A percentile compares a stretch with the other conserved stretches of the same genome.
Evolutionary conservation across 345 rosid genomes (phyloP).

Genomic region (Hibiscus mutabilis): DNA sequence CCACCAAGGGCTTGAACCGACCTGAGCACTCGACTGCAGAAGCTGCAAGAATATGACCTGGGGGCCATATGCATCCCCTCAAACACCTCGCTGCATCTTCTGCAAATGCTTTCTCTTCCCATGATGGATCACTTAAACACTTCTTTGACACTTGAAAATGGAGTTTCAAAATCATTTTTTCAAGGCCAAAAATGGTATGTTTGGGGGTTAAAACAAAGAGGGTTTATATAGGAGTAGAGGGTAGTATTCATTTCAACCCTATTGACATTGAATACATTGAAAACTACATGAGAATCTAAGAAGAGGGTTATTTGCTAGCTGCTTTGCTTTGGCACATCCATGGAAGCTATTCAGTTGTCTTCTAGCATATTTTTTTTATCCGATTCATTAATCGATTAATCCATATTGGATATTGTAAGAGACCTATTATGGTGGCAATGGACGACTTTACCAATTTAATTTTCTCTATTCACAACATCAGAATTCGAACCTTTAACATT

Average conservation of each 20-base stretch:
- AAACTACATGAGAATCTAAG: slow-evolving; percentile 31
- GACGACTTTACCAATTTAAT: too few relatives aligned
- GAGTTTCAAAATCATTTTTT: slow-evolving; percentile 9
- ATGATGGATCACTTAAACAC: slow-evolving; percentile 20
- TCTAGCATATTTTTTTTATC: slow-evolving; percentile 17
- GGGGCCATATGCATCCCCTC: slow-evolving; percentile 61
- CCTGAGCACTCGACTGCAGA: slow-evolving; percentile 58
- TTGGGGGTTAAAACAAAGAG: background rate
- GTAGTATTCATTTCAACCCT: background rate
- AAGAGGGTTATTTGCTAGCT: slow-evolving; percentile 7
- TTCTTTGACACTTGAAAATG: slow-evolving; percentile 12
- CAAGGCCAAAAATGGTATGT: background rate
- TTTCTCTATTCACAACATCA: too few relatives aligned
- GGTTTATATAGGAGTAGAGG: background rate
- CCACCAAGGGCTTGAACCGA: slow-evolving; percentile 82
- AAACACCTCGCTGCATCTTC: slow-evolving; percentile 44
- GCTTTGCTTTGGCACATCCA: slow-evolving; percentile 32
- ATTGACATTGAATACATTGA: slow-evolving; percentile 17
- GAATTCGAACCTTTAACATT: too few relatives aligned
- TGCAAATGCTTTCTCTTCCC: slow-evolving; percentile 61
- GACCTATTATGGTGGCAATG: too few relatives aligned
- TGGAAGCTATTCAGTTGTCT: slow-evolving; percentile 34
- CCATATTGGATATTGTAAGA: too few relatives aligned
- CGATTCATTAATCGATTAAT: too few relatives aligned
- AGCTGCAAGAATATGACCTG: slow-evolving; percentile 54